phyloP scores from a whole-genome alignment of 768 basidiomycete genomes.

The Tricholoma matsutake region DNA sequence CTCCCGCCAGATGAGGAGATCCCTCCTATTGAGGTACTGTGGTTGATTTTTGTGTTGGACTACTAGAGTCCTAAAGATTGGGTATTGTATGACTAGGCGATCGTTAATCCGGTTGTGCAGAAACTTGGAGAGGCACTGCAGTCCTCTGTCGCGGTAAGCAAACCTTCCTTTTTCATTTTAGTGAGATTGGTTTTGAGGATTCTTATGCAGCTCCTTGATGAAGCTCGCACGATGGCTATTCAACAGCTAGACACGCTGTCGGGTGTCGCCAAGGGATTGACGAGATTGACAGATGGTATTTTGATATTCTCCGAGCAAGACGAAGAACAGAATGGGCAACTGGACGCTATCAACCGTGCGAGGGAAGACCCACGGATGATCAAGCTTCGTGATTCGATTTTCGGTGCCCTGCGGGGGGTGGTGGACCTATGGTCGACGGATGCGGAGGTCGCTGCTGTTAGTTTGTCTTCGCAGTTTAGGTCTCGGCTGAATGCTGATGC shows the following conservation, averaged over 20 bases:
- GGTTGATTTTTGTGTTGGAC: neutral
- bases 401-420: conserved; percentile 53
- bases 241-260: conserved; percentile 78
- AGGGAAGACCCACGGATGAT: conserved; percentile 63
- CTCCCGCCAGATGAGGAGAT: conserved; percentile 77
- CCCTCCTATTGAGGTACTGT: conserved; percentile 65
- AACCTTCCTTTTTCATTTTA: neutral
- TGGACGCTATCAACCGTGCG: conserved; percentile 53
- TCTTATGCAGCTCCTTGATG: conserved; percentile 58
- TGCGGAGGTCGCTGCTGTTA: conserved; percentile 70
- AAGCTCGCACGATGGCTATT: conserved; percentile 62
- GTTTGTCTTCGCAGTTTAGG: conserved; percentile 24
- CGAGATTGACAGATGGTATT: conserved; percentile 68
- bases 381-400: conserved; percentile 64
- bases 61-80: neutral
- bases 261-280: conserved; percentile 85
- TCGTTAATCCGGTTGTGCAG: conserved; percentile 71
- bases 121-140: conserved; percentile 63
- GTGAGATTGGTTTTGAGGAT: neutral
- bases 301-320: conserved; percentile 56
- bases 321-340: conserved; percentile 48
- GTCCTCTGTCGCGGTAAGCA: conserved; percentile 48
- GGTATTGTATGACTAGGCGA: conserved; percentile 43
- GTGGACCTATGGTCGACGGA: conserved; percentile 81
- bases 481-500: neutral